phyloP scores from a whole-genome alignment of 306 rosid genomes.

The Inga leiocalycina region DNA sequence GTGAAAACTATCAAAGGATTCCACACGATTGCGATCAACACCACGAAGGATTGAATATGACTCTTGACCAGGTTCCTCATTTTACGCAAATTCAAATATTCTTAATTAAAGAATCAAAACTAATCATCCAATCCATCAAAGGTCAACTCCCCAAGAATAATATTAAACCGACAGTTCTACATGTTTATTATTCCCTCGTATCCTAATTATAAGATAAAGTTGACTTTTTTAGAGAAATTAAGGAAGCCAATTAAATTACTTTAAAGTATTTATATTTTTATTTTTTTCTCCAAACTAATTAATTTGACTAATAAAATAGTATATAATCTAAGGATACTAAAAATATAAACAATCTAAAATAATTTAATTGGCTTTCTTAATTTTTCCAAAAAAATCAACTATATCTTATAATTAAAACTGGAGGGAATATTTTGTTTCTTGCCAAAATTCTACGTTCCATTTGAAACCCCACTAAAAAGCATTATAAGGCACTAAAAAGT shows the following conservation, averaged over 20 bases:
- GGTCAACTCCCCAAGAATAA: constrained; percentile 34
- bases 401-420: too few species aligned
- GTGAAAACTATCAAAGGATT: not conserved
- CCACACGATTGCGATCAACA: not conserved
- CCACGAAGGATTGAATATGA: not conserved
- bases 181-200: too few species aligned
- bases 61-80: not conserved
- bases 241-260: too few species aligned
- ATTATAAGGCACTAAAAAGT: not conserved
- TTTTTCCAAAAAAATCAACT: too few species aligned
- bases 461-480: not conserved
- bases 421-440: not conserved
- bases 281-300: too few species aligned
- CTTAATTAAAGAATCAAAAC: not conserved
- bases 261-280: too few species aligned
- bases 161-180: not conserved
- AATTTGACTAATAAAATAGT: too few species aligned
- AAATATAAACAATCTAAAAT: too few species aligned
- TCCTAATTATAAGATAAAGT: too few species aligned
- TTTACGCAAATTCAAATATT: not conserved
- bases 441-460: not conserved
- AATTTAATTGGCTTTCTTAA: too few species aligned
- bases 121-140: constrained; percentile 12
- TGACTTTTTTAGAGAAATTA: too few species aligned
- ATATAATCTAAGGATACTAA: too few species aligned